Conservation (phyloP, 306 rosid genomes). For the Dryas drummondii region DNA sequence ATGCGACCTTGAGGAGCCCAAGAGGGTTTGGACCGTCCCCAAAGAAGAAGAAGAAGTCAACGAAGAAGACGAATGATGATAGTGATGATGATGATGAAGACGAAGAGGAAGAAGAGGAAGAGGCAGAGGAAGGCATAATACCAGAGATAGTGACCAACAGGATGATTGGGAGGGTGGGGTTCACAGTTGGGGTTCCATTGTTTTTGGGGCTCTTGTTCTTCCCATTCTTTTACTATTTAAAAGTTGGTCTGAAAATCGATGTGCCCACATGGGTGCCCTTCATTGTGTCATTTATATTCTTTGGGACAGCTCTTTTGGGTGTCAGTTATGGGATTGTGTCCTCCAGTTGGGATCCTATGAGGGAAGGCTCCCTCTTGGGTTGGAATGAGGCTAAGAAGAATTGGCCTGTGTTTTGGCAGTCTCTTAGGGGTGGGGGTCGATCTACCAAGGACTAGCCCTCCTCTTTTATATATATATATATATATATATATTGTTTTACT, state of each 20-base stretch:
- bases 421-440: conserved; percentile 38
- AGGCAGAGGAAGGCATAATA: conserved; percentile 54
- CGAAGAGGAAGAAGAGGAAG: conserved; percentile 38
- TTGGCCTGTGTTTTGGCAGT: conserved; percentile 76
- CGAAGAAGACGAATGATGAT: conserved; percentile 26
- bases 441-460: conserved; percentile 39
- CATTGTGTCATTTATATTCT: conserved; percentile 80
- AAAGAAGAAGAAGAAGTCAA: conserved; percentile 45
- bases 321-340: conserved; percentile 98
- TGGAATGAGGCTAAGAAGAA: conserved; percentile 76
- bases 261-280: conserved; percentile 95
- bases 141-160: conserved; percentile 93
- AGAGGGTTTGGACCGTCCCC: conserved; percentile 75
- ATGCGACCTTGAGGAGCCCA: conserved; percentile 56
- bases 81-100: conserved; percentile 17
- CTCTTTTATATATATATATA: no score
- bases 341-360: conserved; percentile 81
- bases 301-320: conserved; percentile 83
- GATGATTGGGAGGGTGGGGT: conserved; percentile 76
- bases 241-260: conserved; percentile 76
- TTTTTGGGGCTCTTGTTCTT: conserved; percentile 72
- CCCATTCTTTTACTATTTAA: conserved; percentile 79
- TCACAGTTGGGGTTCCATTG: conserved; percentile 76
- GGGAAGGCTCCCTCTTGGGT: conserved; percentile 65
- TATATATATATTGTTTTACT: background rate